These are phyloP conservation scores for Williopsis jadinii DNA, from an alignment of 1,139 yeast species.

Conservation along the genomic window DNA sequence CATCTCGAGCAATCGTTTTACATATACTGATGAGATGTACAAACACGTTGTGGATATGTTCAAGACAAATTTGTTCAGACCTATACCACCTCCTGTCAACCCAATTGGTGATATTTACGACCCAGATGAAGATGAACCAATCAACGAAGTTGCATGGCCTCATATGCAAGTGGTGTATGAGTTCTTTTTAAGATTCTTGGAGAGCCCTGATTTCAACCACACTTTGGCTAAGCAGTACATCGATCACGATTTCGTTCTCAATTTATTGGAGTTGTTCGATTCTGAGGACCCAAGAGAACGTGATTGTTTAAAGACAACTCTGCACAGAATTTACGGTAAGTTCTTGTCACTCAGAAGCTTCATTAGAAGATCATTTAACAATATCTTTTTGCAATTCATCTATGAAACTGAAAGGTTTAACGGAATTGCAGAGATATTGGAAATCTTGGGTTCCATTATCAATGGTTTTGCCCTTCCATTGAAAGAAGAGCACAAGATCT, in stretches of 20 bases:
- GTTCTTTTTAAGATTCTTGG: slow-evolving; percentile 86
- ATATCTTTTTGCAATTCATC: slow-evolving; percentile 86
- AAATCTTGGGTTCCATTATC: slow-evolving; percentile 90
- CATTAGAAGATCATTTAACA: slow-evolving; percentile 84
- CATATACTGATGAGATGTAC: slow-evolving; percentile 88
- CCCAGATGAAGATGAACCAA: slow-evolving; percentile 99
- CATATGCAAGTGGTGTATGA: slow-evolving; percentile 97
- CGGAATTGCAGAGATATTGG: slow-evolving; percentile 92
- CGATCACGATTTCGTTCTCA: slow-evolving; percentile 82
- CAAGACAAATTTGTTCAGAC: slow-evolving; percentile 80
- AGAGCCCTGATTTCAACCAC: slow-evolving; percentile 91
- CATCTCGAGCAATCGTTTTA: slow-evolving; percentile 72
- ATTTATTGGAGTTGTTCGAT: slow-evolving; percentile 81
- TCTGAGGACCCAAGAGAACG: slow-evolving; percentile 96
- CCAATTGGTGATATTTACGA: slow-evolving; percentile 95
- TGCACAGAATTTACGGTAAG: slow-evolving; percentile 94
- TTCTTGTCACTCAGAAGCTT: slow-evolving; percentile 85
- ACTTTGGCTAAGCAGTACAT: slow-evolving; percentile 89
- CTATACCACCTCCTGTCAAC: slow-evolving; percentile 97
- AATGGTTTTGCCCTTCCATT: slow-evolving; percentile 97
- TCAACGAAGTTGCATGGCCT: slow-evolving; percentile 96
- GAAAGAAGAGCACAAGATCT: slow-evolving; percentile 93
- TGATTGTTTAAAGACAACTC: slow-evolving; percentile 88
- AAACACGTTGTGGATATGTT: slow-evolving; percentile 86
- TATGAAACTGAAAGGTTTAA: slow-evolving; percentile 95